A percentile compares a stretch with the other conserved stretches of the same genome.
phyloP scores from a whole-genome alignment of 1,139 yeast species.

The Yarrowia galli region DNA sequence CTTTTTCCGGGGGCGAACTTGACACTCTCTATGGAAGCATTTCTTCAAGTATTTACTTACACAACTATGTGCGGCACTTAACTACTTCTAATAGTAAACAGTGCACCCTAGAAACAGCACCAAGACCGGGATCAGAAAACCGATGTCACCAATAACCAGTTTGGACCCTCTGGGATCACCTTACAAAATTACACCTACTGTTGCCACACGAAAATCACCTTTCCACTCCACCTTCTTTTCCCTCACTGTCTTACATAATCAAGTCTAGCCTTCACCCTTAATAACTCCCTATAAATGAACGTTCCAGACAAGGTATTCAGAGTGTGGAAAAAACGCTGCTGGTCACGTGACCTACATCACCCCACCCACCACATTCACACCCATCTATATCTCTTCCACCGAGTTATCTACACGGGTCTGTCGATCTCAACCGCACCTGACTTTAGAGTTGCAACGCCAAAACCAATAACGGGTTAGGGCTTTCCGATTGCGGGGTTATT shows the following conservation, averaged over 20 bases:
- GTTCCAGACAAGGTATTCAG: background rate
- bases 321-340: background rate
- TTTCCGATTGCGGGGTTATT: slow-evolving; percentile 19
- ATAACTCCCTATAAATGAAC: background rate
- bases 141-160: too few species aligned
- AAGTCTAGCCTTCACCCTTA: background rate
- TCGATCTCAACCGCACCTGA: background rate
- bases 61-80: too few species aligned
- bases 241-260: background rate
- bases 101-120: background rate
- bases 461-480: slow-evolving; percentile 29
- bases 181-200: background rate
- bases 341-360: background rate
- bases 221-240: background rate
- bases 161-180: background rate
- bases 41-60: too few species aligned
- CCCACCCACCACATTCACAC: background rate
- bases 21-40: too few species aligned
- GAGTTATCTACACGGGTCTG: background rate
- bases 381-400: background rate
- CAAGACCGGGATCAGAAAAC: too few species aligned
- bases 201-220: background rate
- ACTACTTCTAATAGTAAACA: too few species aligned
- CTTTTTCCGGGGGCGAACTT: too few species aligned
- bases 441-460: slow-evolving; percentile 24